These are phyloP conservation scores for Botrytis fabae DNA, from an alignment of 2,329 filamentous ascomycete species.

Conservation along the genomic window DNA sequence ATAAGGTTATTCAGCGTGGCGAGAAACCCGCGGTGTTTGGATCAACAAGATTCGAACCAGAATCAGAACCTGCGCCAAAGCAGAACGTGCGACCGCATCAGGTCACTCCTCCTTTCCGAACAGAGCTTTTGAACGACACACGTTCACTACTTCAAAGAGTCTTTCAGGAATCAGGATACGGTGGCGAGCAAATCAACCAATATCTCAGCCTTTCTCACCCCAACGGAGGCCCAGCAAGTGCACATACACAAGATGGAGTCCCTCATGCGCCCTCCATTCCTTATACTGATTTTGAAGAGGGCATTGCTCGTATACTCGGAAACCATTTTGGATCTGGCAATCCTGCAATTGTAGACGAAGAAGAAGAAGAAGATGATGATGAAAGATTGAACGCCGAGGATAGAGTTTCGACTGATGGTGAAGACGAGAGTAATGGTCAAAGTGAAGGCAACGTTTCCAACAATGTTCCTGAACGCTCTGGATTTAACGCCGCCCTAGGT, in stretches of 20 bases:
- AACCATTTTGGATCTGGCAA: not conserved
- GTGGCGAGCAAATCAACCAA: constrained; percentile 27
- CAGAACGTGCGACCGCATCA: not conserved
- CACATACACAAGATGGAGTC: constrained; percentile 21
- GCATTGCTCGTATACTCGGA: not conserved
- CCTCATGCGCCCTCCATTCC: not conserved
- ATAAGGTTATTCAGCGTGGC: constrained; percentile 46
- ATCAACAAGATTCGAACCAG: constrained; percentile 40
- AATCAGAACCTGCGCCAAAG: constrained; percentile 39
- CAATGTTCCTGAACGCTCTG: not conserved
- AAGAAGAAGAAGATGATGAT: not conserved
- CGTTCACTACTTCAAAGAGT: constrained; percentile 28
- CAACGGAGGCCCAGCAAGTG: constrained; percentile 14
- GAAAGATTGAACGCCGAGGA: not conserved
- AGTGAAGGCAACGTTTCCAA: constrained; percentile 5
- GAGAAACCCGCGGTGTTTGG: constrained; percentile 49
- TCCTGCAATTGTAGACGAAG: not conserved
- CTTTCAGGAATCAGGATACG: constrained; percentile 36
- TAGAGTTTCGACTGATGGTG: not conserved
- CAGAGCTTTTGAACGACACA: not conserved
- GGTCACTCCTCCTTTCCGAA: not conserved
- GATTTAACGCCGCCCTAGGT: not conserved
- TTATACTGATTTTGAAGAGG: constrained; percentile 11
- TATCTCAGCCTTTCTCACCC: constrained; percentile 1
- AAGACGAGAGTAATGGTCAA: not conserved